Base-by-base conservation (phyloP, 768 basidiomycete genomes). In the Calocera cornea region DNA sequence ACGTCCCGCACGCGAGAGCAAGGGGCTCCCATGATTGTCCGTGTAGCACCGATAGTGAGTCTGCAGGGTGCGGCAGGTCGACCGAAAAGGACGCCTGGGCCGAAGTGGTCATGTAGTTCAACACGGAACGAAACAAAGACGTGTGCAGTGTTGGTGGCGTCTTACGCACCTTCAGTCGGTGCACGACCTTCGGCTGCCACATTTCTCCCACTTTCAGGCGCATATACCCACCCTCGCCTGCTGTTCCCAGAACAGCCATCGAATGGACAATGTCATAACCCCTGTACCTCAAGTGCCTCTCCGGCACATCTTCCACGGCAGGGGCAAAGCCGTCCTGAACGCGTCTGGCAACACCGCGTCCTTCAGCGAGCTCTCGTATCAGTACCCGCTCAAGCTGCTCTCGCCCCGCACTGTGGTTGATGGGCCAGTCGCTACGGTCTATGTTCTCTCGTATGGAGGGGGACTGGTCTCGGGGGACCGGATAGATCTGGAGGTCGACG, bases 391-490 rank as follows among this genome's bases (percentile, higher is more conserved):
- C 72, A 95, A 95, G 75, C 84, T 97, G 36, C 79, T 95, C 67
- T 87, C 92, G 1, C 91, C 92, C 1, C 81, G 81, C 63, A 77
- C 84, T 11, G 69, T 73, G 71, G 70, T 77, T 41, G 77, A 78
- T 41, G 77, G 79, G 34, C 75, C 79, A 2, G 80, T 91, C 34
- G 88, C 84, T 11, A 77, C 90, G 64, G 86, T 85, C 19, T 97
- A 97, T 72, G 79, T 90, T 19, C 75, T 97, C 68, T 86, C 85
- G 38, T 98, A 97, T 71, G 95, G 95, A 0, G 95, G 95, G 12
- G 95, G 95, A 1, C 81, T 98, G 11, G 89, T 98, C 40, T 86
- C 87, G 3, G 93, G 93, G 0, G 95, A 98, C 78, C 76, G 80
- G 31, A 79, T 97, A 64, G 76, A 81, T 49, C 74, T 97, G 14